Evolutionary conservation across 352 stramenopile genomes (phyloP).

Genomic region (Halophytophthora batemanensis): DNA sequence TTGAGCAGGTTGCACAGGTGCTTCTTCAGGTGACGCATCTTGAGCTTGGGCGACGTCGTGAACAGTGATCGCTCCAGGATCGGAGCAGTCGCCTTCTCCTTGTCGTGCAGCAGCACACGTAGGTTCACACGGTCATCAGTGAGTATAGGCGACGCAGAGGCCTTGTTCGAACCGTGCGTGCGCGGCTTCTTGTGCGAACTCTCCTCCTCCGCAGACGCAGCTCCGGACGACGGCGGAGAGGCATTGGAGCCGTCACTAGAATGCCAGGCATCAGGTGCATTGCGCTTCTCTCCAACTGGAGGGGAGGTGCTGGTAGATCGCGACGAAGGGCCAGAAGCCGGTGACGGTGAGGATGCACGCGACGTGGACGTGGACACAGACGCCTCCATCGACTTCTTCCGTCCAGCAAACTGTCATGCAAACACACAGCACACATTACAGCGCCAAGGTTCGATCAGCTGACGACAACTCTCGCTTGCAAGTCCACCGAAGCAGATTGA

Average conservation of each 20-base stretch:
- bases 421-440: neutral
- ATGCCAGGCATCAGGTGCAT: slow-evolving; percentile 6
- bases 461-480: too few relatives aligned
- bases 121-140: slow-evolving; percentile 48
- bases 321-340: neutral
- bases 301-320: slow-evolving; percentile 9
- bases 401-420: slow-evolving; percentile 4
- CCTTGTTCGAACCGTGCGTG: neutral
- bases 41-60: slow-evolving; percentile 58
- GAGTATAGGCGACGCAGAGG: neutral
- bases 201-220: slow-evolving; percentile 15
- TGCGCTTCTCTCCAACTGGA: slow-evolving; percentile 32
- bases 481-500: neutral
- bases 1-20: slow-evolving; percentile 54
- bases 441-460: too few relatives aligned
- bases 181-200: slow-evolving; percentile 30
- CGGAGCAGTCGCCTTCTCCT: slow-evolving; percentile 28
- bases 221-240: slow-evolving; percentile 4
- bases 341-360: slow-evolving; percentile 24
- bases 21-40: slow-evolving; percentile 72
- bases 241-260: slow-evolving; percentile 5
- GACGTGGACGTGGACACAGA: slow-evolving; percentile 11
- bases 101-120: slow-evolving; percentile 52
- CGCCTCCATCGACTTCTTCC: slow-evolving; percentile 18
- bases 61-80: slow-evolving; percentile 58